phyloP scores from a whole-genome alignment of 2,329 filamentous ascomycete genomes.

The Microsporum audouinii region DNA sequence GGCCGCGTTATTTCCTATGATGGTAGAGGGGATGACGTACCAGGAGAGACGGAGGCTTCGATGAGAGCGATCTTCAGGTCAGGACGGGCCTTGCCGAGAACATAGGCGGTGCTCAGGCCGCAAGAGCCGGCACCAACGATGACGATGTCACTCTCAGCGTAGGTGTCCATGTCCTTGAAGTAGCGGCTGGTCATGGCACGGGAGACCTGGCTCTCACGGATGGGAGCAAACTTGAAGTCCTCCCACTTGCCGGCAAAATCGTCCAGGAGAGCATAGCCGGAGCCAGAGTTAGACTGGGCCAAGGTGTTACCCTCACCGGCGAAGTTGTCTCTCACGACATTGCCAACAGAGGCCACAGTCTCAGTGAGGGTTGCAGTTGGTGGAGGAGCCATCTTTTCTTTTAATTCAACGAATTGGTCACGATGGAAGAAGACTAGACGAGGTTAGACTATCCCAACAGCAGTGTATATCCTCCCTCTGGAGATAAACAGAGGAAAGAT shows the following conservation, averaged over 20 bases:
- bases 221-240: slow-evolving; percentile 68
- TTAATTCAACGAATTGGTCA: no score
- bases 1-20: background rate
- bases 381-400: slow-evolving; percentile 63
- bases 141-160: slow-evolving; percentile 88
- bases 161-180: slow-evolving; percentile 77
- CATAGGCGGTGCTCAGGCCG: slow-evolving; percentile 73
- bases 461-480: slow-evolving; percentile 15
- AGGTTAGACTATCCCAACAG: slow-evolving; percentile 17
- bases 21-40: slow-evolving; percentile 22
- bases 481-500: slow-evolving; percentile 25
- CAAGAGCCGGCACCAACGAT: slow-evolving; percentile 86
- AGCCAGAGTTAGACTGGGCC: slow-evolving; percentile 25
- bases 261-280: slow-evolving; percentile 46
- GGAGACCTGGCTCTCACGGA: slow-evolving; percentile 84
- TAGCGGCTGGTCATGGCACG: slow-evolving; percentile 90
- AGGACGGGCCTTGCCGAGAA: slow-evolving; percentile 68
- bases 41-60: slow-evolving; percentile 73
- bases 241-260: slow-evolving; percentile 69
- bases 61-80: slow-evolving; percentile 87
- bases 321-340: slow-evolving; percentile 32
- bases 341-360: slow-evolving; percentile 28
- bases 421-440: slow-evolving; percentile 20
- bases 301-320: slow-evolving; percentile 24
- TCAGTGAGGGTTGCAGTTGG: slow-evolving; percentile 56